These are phyloP conservation scores for Oryza meyeriana DNA, from an alignment of 176 grass and related monocot species.

Conservation along the genomic window DNA sequence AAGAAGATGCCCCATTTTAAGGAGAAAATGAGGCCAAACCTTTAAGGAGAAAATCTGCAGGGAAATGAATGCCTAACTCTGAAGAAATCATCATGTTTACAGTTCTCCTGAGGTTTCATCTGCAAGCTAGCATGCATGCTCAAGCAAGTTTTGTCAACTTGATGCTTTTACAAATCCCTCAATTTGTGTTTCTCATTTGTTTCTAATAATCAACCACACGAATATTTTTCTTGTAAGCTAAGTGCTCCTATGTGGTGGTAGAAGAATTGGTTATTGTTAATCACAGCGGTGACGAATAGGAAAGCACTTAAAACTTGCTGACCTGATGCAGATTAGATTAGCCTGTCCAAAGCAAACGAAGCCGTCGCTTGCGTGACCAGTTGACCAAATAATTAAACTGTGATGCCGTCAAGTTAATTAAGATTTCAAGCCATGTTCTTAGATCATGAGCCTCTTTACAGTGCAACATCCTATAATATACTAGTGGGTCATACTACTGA, in stretches of 20 bases:
- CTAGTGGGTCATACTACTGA: too few relatives aligned
- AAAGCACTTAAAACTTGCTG: not conserved
- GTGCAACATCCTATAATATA: too few relatives aligned
- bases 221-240: not conserved
- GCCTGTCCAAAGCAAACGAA: not conserved
- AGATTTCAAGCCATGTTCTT: not conserved
- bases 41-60: too few relatives aligned
- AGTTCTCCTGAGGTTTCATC: not conserved
- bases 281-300: not conserved
- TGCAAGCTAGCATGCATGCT: not conserved
- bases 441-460: too few relatives aligned
- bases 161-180: not conserved
- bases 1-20: too few relatives aligned
- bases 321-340: slow-evolving; percentile 1
- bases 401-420: not conserved
- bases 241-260: not conserved
- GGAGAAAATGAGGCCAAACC: too few relatives aligned
- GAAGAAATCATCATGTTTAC: not conserved
- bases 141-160: not conserved
- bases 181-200: not conserved
- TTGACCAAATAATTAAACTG: not conserved
- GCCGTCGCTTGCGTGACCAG: not conserved
- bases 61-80: too few relatives aligned
- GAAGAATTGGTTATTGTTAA: not conserved
- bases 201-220: not conserved